phyloP scores from a whole-genome alignment of 495 filamentous ascomycete genomes.

The Penicillium parvum region DNA sequence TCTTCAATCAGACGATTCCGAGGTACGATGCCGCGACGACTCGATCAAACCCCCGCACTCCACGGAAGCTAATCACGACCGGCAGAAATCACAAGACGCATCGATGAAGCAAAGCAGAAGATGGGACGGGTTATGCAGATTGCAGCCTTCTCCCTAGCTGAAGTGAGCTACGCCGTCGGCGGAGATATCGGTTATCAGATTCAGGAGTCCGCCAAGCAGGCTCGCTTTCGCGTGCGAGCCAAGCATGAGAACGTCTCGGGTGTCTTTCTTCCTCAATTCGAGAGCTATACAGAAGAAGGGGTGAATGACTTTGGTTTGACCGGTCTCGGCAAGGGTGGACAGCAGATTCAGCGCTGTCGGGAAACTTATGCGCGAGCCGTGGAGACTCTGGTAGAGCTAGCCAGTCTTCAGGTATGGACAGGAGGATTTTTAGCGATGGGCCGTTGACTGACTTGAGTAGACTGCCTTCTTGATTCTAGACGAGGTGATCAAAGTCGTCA shows the following conservation, averaged over 20 bases:
- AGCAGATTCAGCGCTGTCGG: constrained; percentile 90
- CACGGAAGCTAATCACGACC: constrained; percentile 22
- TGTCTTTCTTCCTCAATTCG: constrained; percentile 88
- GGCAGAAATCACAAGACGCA: constrained; percentile 90
- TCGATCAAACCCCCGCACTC: constrained; percentile 19
- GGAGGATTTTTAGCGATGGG: neutral
- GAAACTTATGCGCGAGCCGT: constrained; percentile 98
- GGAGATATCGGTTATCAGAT: constrained; percentile 96
- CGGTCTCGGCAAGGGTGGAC: constrained; percentile 92
- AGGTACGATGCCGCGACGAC: constrained; percentile 49
- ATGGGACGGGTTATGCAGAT: constrained; percentile 99
- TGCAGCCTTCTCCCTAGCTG: constrained; percentile 93
- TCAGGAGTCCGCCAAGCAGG: constrained; percentile 89
- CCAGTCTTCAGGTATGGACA: constrained; percentile 71
- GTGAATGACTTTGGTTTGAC: constrained; percentile 96
- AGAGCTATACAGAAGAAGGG: constrained; percentile 74
- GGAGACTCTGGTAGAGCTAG: constrained; percentile 93
- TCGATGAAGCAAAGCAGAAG: constrained; percentile 98
- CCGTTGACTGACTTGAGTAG: constrained; percentile 31
- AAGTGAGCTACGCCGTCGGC: constrained; percentile 96
- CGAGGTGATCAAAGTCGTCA: constrained; percentile 99
- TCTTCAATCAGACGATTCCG: constrained; percentile 65
- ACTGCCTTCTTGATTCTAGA: constrained; percentile 98
- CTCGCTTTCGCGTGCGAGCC: constrained; percentile 84
- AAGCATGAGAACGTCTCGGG: constrained; percentile 99